Evolutionary conservation across 768 basidiomycete genomes (phyloP).

Genomic region (Serendipita indica): DNA sequence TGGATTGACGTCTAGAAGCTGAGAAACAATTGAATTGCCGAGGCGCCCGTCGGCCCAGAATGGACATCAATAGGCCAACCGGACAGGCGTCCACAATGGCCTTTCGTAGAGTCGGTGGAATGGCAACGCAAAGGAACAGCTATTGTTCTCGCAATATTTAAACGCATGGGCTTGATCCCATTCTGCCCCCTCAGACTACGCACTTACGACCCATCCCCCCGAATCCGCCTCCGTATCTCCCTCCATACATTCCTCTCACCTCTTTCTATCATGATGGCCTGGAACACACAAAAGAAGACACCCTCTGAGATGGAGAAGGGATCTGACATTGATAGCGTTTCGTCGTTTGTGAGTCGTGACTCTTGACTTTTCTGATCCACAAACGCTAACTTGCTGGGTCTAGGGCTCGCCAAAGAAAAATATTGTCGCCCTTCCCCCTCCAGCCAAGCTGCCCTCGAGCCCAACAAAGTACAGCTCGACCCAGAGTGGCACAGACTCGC

Average conservation of each 20-base stretch:
- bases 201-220: not conserved
- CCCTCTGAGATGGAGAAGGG: not conserved
- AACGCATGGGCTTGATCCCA: too few relatives aligned
- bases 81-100: too few relatives aligned
- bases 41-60: too few relatives aligned
- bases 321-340: not conserved
- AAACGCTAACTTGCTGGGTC: too few relatives aligned
- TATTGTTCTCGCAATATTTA: too few relatives aligned
- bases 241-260: not conserved
- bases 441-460: not conserved
- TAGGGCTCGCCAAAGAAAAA: not conserved
- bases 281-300: not conserved
- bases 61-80: too few relatives aligned
- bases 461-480: not conserved
- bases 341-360: slow-evolving; percentile 1
- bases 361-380: not conserved
- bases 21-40: too few relatives aligned
- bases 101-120: too few relatives aligned
- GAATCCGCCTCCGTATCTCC: not conserved
- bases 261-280: not conserved
- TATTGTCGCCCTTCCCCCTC: not conserved
- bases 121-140: too few relatives aligned
- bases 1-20: too few relatives aligned
- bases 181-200: too few relatives aligned
- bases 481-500: not conserved